Percentiles rank a stretch among this genome's conserved stretches.
These are phyloP conservation scores for Isabelozyma heimii DNA, from an alignment of 805 yeast species.

Conservation along the genomic window DNA sequence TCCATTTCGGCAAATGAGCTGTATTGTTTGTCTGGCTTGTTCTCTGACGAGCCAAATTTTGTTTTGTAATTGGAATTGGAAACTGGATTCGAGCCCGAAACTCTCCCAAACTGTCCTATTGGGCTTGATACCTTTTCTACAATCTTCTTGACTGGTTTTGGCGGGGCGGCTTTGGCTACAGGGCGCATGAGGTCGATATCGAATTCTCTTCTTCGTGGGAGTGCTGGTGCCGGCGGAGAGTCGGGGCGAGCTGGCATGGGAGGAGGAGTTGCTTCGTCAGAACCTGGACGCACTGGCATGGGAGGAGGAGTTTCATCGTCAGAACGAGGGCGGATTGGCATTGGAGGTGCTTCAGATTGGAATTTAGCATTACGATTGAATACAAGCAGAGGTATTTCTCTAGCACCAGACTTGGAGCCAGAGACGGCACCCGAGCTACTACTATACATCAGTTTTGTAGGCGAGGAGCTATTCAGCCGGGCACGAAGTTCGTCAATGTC, in stretches of 20 bases:
- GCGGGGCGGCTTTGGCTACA: constrained; percentile 7
- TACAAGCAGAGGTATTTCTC: background rate
- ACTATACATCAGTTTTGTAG: constrained; percentile 8
- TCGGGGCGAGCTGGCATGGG: constrained; percentile 8
- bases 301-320: constrained; percentile 14
- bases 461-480: constrained; percentile 20
- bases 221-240: constrained; percentile 5
- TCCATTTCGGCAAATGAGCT: constrained; percentile 21
- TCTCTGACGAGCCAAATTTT: background rate
- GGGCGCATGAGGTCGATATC: constrained; percentile 15
- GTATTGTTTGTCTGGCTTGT: background rate
- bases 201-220: constrained; percentile 7
- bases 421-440: background rate
- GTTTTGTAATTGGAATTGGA: background rate
- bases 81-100: background rate
- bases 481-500: constrained; percentile 27
- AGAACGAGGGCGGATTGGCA: background rate
- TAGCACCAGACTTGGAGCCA: background rate
- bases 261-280: constrained; percentile 6
- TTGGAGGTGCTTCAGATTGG: background rate
- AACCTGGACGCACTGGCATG: constrained; percentile 6
- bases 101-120: background rate
- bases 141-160: background rate
- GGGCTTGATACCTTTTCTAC: background rate
- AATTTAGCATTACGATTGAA: background rate